Base-by-base conservation (phyloP, 768 basidiomycete genomes). In the Podaxis carcinomalis region DNA sequence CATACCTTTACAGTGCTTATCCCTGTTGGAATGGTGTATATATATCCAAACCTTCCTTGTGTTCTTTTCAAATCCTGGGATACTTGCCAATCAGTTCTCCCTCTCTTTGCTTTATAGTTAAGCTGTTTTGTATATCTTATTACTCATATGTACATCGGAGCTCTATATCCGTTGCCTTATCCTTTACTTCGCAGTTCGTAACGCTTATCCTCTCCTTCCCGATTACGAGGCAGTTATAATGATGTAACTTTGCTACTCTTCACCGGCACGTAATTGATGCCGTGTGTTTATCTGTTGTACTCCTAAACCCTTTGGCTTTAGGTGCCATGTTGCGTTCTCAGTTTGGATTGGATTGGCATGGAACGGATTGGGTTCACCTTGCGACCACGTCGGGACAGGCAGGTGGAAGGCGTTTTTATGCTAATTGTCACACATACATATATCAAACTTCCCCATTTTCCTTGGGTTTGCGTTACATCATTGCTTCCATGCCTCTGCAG, bases 71-170 rank as follows among this genome's bases (percentile, higher is more conserved):
- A 13, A 28, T 56, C 27, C 28, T 11, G 57, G 57, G 50, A 51
- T 42, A 40, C 50, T 51, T 40, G 25, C 9, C 23, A 36, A 49
- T 21, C 35, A 35, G 28, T 40, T 21, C 44, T 32, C 37, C 50
- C 36, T 40, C 36, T 51, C 42, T 58, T 23, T 37, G 37, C 50
- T 13, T 54, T 51, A 59, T 42, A 44, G 35, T 40, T 58, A 50
- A 58, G 47, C 37, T 49, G 16, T 14, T 51, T 39, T 51, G 36
- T 58, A 49, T 59, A 59, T 51, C 57, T 59, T 59, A 59, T 59
- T 51, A 21, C 44, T 51, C 39, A 50, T 58, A 58, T 58, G 23
- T 58, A 51, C 27, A 35, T 9, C 55, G n/a, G 28, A 37, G 37
- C 52, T 13, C 16, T 40, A 21, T 57, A 16, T 23, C 36, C 35